Evolutionary conservation across 2,329 filamentous ascomycete genomes (phyloP).

Genomic region (Aspergillus proliferans): DNA sequence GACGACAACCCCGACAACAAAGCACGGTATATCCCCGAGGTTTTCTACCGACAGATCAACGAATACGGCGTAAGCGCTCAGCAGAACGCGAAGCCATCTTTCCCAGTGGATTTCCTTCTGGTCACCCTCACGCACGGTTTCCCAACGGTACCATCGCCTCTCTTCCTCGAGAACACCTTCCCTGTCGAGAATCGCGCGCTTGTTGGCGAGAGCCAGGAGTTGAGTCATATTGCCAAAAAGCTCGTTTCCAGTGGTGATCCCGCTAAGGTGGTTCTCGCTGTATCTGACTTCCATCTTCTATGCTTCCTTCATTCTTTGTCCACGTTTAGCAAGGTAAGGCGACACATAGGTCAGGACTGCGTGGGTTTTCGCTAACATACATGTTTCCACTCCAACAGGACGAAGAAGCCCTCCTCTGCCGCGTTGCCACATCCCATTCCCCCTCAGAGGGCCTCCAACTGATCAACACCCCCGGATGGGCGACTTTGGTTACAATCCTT

Average conservation of each 20-base stretch:
- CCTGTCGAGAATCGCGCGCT: constrained; percentile 87
- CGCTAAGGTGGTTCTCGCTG: constrained; percentile 56
- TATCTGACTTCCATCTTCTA: constrained; percentile 94
- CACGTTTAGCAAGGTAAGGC: constrained; percentile 73
- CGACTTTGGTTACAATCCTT: constrained; percentile 85
- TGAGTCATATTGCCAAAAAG: constrained; percentile 60
- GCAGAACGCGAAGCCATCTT: constrained; percentile 92
- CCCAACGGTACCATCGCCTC: constrained; percentile 69
- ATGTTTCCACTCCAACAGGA: constrained; percentile 52
- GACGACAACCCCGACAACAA: constrained; percentile 64
- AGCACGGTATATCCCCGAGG: constrained; percentile 88
- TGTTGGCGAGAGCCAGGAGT: constrained; percentile 79
- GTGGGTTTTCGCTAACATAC: constrained; percentile 5
- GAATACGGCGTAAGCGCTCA: constrained; percentile 95
- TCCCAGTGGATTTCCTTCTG: constrained; percentile 93
- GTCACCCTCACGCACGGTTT: constrained; percentile 96
- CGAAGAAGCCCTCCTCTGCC: constrained; percentile 79
- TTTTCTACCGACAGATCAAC: constrained; percentile 93
- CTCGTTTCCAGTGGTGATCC: constrained; percentile 61
- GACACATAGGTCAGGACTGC: constrained; percentile 6
- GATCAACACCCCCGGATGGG: constrained; percentile 84
- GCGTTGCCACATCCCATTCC: constrained; percentile 75
- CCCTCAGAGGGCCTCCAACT: constrained; percentile 75
- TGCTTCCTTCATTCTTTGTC: constrained; percentile 75
- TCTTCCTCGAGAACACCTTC: constrained; percentile 68